Conservation (phyloP, 2,329 filamentous ascomycete species). For the Alternaria infectoria region DNA sequence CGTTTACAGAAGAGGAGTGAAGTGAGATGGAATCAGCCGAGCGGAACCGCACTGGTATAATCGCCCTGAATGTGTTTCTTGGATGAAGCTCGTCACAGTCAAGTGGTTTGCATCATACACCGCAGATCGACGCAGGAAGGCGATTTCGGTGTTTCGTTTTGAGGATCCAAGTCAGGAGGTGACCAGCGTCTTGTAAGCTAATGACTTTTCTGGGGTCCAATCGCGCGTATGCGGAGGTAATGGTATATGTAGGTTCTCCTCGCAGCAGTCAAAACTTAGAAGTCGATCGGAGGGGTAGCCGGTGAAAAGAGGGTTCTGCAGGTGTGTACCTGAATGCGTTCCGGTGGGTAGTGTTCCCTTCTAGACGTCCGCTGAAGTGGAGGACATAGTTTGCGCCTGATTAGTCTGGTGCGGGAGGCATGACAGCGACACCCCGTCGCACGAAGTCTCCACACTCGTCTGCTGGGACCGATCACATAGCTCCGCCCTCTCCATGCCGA, state of each 20-base stretch:
- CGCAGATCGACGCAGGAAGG: not conserved
- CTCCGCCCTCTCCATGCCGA: slow-evolving; percentile 4
- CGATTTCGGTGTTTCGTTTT: not conserved
- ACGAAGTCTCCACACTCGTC: not conserved
- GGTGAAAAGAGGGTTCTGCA: not conserved
- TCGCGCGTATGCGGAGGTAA: not conserved
- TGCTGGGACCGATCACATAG: slow-evolving; percentile 6
- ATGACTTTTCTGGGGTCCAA: slow-evolving; percentile 8
- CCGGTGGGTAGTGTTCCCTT: not conserved
- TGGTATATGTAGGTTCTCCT: not conserved
- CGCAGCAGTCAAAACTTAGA: not conserved
- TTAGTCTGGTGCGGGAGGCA: not conserved
- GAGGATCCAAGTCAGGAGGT: not conserved
- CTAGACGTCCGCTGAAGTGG: not conserved
- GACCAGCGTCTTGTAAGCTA: not conserved
- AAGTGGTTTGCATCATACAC: slow-evolving; percentile 4
- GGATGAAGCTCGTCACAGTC: not conserved
- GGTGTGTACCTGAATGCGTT: slow-evolving; percentile 8
- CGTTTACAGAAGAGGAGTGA: not conserved
- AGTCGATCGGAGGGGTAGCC: not conserved
- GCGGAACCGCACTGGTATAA: not conserved
- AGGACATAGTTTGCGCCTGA: not conserved
- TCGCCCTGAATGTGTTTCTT: not conserved
- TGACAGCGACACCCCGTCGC: slow-evolving; percentile 2
- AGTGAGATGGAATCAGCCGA: not conserved